Evolutionary conservation across 2,329 filamentous ascomycete genomes (phyloP), one percentile per base, ranked within the genome.

Genomic region (Fusarium scirpi): DNA sequence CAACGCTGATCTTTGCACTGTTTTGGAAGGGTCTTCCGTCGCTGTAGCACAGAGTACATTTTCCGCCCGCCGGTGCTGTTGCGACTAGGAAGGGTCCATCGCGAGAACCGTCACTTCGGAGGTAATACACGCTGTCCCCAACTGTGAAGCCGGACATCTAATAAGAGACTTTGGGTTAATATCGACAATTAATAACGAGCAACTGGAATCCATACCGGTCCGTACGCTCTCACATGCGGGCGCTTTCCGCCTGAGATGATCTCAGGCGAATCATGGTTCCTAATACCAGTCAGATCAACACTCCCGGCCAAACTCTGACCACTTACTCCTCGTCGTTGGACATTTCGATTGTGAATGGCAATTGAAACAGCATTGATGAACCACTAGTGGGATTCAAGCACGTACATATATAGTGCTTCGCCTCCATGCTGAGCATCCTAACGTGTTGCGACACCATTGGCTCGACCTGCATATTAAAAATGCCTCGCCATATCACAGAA

Each of bases 71-170:
- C 5, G 58, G 61, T 3, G 61, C 38, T 11, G 49, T 64, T 27
- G 44, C 58, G 18, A 64, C 44, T 1, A 63, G 8, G 11, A 49
- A 64, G 1, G 61, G 61, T 6, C 61, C 49, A 25, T 64, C 61
- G 2, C 38, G 40, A n/a, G 44, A 40, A 3, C 61, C 61, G 11
- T 62, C 15, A 1, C 25, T 22, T 22, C 44, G 62, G 13, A 57
- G 20, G 16, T 62, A 20, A 12, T 62, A 64, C 8, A 64, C 61
- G 6, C 34, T 48, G 7, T 64, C 58, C 5, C 58, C 58, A 7
- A 41, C 58, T 5, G 1, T 57, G 9, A 64, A 55, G 2, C 7
- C 32, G 1, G 49, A 13, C 6, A 25, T 11, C 57, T 63, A 6
- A 16, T 4, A 25, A 24, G 10, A 20, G 27, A 4, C 8, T 30